A percentile compares a stretch with the other conserved stretches of the same genome.
phyloP scores from a whole-genome alignment of 768 basidiomycete species.

The Kwoniella dendrophila region DNA sequence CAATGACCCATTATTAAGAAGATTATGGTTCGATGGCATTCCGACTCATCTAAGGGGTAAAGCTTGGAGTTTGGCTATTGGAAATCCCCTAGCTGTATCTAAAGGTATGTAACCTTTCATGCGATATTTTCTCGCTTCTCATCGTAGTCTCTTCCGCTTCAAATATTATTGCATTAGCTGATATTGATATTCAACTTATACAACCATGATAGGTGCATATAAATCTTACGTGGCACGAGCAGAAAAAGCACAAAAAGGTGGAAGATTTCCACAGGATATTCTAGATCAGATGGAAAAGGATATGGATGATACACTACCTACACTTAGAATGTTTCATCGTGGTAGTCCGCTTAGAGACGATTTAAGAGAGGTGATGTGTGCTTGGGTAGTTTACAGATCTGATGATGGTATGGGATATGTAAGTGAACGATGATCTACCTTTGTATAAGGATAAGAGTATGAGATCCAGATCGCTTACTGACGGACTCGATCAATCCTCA shows the following conservation, averaged over 20 bases:
- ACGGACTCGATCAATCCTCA: no score
- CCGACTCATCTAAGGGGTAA: conserved; percentile 52
- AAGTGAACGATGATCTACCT: conserved; percentile 20
- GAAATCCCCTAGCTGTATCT: conserved; percentile 51
- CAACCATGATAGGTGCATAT: conserved; percentile 40
- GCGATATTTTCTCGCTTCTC: background rate
- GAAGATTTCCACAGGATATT: conserved; percentile 47
- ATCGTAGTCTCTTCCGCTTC: no score
- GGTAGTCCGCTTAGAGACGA: conserved; percentile 51
- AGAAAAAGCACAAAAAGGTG: conserved; percentile 37
- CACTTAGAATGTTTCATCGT: conserved; percentile 39
- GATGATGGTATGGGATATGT: conserved; percentile 55
- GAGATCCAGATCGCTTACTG: background rate
- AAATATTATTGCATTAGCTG: no score
- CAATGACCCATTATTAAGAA: conserved; percentile 35
- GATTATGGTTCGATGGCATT: conserved; percentile 52
- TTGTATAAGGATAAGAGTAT: background rate
- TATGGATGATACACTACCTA: conserved; percentile 41
- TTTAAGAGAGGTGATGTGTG: conserved; percentile 46
- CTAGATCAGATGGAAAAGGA: conserved; percentile 47
- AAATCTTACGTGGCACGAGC: conserved; percentile 41
- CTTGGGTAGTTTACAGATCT: conserved; percentile 53
- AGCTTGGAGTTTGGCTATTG: conserved; percentile 51
- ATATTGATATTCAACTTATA: background rate
- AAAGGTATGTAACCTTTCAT: conserved; percentile 36